Conservation (phyloP, 2,329 filamentous ascomycete genomes). For the Pseudocercospora eumusae region DNA sequence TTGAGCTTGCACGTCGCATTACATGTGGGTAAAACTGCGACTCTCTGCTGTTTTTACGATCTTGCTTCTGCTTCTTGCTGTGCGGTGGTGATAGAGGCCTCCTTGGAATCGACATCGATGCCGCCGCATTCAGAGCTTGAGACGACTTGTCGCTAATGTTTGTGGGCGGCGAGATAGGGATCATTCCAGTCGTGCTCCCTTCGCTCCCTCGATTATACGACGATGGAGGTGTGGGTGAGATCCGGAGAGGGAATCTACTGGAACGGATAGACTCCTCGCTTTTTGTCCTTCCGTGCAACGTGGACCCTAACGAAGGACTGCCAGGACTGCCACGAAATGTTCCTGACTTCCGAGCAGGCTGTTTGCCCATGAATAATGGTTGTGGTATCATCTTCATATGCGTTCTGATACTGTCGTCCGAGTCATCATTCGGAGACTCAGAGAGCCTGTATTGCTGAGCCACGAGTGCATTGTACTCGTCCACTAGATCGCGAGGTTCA, state of each 20-base stretch:
- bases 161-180: constrained; percentile 39
- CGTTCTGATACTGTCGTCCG: constrained; percentile 29
- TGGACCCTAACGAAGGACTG: neutral
- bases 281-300: neutral
- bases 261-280: constrained; percentile 3
- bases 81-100: neutral
- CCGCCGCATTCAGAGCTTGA: neutral
- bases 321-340: constrained; percentile 5
- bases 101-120: neutral
- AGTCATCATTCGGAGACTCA: constrained; percentile 16
- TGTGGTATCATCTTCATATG: constrained; percentile 40
- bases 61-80: neutral
- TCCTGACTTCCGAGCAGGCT: constrained; percentile 10
- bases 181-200: constrained; percentile 36
- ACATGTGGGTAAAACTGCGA: constrained; percentile 31
- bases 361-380: constrained; percentile 34
- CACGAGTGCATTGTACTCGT: constrained; percentile 35
- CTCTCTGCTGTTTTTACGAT: constrained; percentile 21
- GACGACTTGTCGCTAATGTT: neutral
- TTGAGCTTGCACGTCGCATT: constrained; percentile 27
- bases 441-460: constrained; percentile 24
- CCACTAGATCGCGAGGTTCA: constrained; percentile 2
- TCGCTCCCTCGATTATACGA: constrained; percentile 9
- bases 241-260: constrained; percentile 26
- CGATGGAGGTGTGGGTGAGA: constrained; percentile 23